Percentiles rank a stretch among this genome's conserved stretches.
These are phyloP conservation scores for Gracilaria gracilis DNA, from an alignment of 23 red algal species.

Conservation along the genomic window DNA sequence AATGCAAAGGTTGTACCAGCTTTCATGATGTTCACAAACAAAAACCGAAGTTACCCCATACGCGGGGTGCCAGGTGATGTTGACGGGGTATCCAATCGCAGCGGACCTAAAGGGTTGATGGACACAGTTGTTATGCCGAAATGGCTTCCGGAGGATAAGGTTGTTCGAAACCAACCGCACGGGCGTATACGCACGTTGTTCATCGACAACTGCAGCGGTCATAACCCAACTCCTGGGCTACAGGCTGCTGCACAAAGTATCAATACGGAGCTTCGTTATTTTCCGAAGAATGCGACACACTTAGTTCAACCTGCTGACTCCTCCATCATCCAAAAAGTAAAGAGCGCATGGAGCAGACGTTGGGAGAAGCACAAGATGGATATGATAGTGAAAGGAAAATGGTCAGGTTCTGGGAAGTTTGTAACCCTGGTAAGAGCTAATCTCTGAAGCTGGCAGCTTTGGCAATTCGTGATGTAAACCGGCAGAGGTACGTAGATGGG, in stretches of 20 bases:
- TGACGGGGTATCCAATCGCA: not conserved
- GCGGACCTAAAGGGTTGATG: constrained; percentile 26
- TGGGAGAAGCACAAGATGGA: constrained; percentile 19
- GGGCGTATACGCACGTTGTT: too few species aligned
- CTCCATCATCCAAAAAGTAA: constrained; percentile 26
- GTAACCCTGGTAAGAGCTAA: too few species aligned
- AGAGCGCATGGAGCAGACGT: constrained; percentile 9
- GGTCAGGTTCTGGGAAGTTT: not conserved
- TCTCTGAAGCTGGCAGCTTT: too few species aligned
- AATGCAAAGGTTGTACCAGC: not conserved
- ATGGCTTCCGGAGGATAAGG: not conserved
- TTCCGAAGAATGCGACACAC: constrained; percentile 1
- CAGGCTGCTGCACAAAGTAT: not conserved
- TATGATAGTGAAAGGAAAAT: not conserved
- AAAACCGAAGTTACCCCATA: too few species aligned
- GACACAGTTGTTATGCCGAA: not conserved
- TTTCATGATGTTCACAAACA: too few species aligned
- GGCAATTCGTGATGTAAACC: too few species aligned
- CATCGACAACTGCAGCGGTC: too few species aligned
- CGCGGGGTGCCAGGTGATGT: too few species aligned
- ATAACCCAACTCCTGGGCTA: too few species aligned
- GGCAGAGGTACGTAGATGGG: too few species aligned
- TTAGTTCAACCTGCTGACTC: constrained; percentile 19
- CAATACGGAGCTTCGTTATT: not conserved
- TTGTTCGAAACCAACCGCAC: too few species aligned